Base-by-base conservation (phyloP, 1,284 basidiomycete species). In the Sporisorium graminicola region DNA sequence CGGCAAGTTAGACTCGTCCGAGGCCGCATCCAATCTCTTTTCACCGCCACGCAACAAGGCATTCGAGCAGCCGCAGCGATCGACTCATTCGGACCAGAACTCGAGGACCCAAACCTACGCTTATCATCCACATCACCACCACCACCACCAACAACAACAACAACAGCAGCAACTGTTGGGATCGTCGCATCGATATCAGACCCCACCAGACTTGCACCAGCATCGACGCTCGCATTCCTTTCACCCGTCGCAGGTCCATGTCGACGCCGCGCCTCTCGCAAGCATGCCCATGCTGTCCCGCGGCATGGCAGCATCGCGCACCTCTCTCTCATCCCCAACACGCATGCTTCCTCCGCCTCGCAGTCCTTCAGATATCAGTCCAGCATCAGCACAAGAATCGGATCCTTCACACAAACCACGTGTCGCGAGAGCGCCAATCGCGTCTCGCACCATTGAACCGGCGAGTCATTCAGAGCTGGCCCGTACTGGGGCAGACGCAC, bases 361-460 rank as follows among this genome's bases (percentile, higher is more conserved):
- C 40, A 65, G 58, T 24, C 51, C 58, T 5, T 62, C 71, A 4
- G 51, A 68, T n/a, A 18, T 65, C 33, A 55, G 61, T 44, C 55
- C 71, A 8, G 37, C 65, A 4, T 62, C 65, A 0, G 18, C 52
- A 14, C 59, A 40, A 2, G 71, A 61, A 14, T n/a, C 43, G 9
- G 55, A 58, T 26, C 20, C 31, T 1, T n/a, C 43, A 10, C 51
- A 40, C 2, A 35, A 31, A 13, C 20, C 50, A 5, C 18, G 20
- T 14, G 13, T 52, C 16, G 18, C 51, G 18, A 14, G 47, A 44
- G 22, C 46, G 7, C 16, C 54, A 2, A 49, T 40, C n/a, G 10
- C 44, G 8, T 18, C 47, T 26, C 58, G 61, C 5, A 5, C 13
- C 3, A 26, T n/a, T 58, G 10, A 46, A 13, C 35, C 16, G 2